Evolutionary conservation across 2,329 filamentous ascomycete genomes (phyloP).

Genomic region (Fusarium fujikuroi): DNA sequence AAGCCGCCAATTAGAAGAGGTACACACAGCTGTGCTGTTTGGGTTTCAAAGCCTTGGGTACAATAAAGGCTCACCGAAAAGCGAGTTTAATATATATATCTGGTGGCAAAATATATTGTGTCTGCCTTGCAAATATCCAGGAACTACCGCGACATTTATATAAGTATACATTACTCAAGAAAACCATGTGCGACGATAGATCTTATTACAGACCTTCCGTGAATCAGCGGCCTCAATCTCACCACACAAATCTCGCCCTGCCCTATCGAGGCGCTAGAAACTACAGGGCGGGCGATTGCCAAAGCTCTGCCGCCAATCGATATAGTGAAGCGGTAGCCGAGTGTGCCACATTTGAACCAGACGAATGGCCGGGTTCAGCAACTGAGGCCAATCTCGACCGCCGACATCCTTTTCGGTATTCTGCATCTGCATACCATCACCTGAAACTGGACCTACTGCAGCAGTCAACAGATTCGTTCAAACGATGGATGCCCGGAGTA

Average conservation of each 20-base stretch:
- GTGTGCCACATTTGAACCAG: background rate
- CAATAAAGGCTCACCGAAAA: too few relatives aligned
- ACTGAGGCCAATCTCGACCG: background rate
- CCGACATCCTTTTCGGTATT: accelerated
- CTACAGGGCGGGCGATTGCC: accelerated
- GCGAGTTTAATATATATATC: background rate
- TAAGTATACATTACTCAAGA: accelerated
- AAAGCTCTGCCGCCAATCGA: background rate
- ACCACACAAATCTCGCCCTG: background rate
- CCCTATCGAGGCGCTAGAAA: background rate
- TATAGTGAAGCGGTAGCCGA: background rate
- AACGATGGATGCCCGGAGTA: background rate
- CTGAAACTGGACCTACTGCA: background rate
- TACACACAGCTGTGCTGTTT: background rate
- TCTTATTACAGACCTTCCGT: background rate
- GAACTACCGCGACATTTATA: background rate
- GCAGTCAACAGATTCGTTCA: background rate
- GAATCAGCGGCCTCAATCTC: background rate
- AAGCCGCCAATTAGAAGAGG: accelerated
- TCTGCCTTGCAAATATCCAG: background rate
- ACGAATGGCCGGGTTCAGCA: background rate
- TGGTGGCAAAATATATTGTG: background rate
- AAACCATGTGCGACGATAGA: background rate
- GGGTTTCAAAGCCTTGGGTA: background rate
- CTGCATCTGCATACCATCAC: background rate